Percentiles rank a stretch among this genome's conserved stretches.
Conservation (phyloP, 2,329 filamentous ascomycete species). For the Monilinia vaccinii-corymbosi region DNA sequence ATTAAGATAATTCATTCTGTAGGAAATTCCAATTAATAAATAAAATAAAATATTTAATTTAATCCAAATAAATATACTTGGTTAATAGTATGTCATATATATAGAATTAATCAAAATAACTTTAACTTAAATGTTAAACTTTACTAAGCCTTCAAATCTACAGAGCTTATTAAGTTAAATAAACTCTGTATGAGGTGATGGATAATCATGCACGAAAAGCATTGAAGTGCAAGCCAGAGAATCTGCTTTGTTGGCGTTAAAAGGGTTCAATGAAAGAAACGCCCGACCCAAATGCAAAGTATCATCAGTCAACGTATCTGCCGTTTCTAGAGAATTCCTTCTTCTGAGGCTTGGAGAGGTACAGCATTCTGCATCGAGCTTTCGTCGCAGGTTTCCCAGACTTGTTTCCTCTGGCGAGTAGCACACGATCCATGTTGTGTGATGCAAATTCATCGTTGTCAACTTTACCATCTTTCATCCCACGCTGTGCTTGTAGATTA, state of each 20-base stretch:
- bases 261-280: not conserved
- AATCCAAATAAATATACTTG: too few relatives aligned
- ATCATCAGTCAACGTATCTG: not conserved
- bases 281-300: not conserved
- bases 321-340: not conserved
- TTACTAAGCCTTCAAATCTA: too few relatives aligned
- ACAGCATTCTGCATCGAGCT: not conserved
- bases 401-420: not conserved
- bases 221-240: not conserved
- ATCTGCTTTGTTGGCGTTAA: not conserved
- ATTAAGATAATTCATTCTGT: too few relatives aligned
- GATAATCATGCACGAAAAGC: not conserved
- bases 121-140: too few relatives aligned
- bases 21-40: too few relatives aligned
- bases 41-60: too few relatives aligned
- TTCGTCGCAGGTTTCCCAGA: not conserved
- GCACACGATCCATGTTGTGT: not conserved
- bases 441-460: conserved; percentile 1
- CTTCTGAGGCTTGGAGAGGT: not conserved
- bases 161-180: too few relatives aligned
- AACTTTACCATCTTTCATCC: conserved; percentile 5
- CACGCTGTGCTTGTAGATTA: conserved; percentile 5
- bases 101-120: too few relatives aligned
- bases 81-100: too few relatives aligned
- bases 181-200: too few relatives aligned